Evolutionary conservation across 2,329 filamentous ascomycete genomes (phyloP).

Genomic region (Botrytis medusae): DNA sequence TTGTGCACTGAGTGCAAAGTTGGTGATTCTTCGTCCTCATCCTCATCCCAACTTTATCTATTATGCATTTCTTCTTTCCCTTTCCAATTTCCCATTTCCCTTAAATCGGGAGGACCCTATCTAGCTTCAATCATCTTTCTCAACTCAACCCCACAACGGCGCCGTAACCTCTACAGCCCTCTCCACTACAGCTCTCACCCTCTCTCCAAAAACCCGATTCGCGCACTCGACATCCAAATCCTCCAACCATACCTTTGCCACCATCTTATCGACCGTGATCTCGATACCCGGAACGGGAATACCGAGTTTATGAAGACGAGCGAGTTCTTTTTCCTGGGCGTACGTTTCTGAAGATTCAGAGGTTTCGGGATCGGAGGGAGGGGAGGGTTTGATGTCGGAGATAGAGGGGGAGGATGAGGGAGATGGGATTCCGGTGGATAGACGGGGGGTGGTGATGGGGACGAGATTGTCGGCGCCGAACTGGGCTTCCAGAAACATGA

Average conservation of each 20-base stretch:
- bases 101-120: neutral
- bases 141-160: conserved; percentile 53
- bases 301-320: conserved; percentile 76
- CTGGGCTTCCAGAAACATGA: conserved; percentile 96
- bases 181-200: conserved; percentile 87
- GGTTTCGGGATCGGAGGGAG: neutral
- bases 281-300: conserved; percentile 88
- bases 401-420: neutral
- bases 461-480: conserved; percentile 82
- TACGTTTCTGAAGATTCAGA: conserved; percentile 27
- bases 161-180: conserved; percentile 84
- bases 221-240: conserved; percentile 84
- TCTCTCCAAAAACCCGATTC: conserved; percentile 75
- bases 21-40: neutral
- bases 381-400: neutral
- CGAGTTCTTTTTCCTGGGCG: conserved; percentile 61
- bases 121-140: neutral
- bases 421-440: conserved; percentile 36
- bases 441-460: conserved; percentile 68
- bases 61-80: neutral
- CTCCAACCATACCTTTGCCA: conserved; percentile 89
- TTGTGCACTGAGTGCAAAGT: neutral
- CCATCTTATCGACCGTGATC: conserved; percentile 83
- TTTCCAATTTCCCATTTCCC: neutral
- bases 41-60: neutral